Evolutionary conservation across 2,329 filamentous ascomycete genomes (phyloP), one percentile per base, ranked within the genome.

Genomic region (Alternaria alternata): DNA sequence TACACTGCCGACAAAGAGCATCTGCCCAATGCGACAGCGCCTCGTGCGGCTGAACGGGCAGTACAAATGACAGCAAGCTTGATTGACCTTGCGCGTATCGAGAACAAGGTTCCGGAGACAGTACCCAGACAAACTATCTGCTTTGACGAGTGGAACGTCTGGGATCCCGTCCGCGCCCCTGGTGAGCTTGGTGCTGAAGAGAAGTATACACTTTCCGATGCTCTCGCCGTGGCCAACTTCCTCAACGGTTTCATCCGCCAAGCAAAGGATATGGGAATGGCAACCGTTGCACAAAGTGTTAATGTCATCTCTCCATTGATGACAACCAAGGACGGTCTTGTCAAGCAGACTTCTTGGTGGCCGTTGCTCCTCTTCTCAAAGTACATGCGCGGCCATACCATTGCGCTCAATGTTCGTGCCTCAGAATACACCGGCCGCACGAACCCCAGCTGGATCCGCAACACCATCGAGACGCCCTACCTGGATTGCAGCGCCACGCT

Each of bases 61-160:
- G 93, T 93, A 66, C 84, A 92, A 73, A 89, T 92, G 65, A 84
- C 89, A 3, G 86, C 86, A 2, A 81, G 84, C 1, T 81, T 93
- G 3, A 92, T 93, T 66, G 90, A 93, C 73, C 85, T 93, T 1
- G 91, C 91, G 0, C 84, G 89, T 34, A 88, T 92, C 70, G 88
- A 92, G 75, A 89, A 90, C 75, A 79, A 81, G 41, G 84, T 90
- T 0, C 84, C 89, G 0, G 79, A 84, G 0, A 80, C 82, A 0
- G 85, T 89, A n/a, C 85, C 86, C 4, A 81, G 85, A 4, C 89
- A 87, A 47, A 89, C 85, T 52, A 92, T 94, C 74, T 93, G 91
- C 82, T 93, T 93, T 73, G 91, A 94, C 74, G 91, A 93, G 78
- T 93, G 91, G 91, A 94, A 93, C 75, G 90, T 93, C 8, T 94